phyloP scores from a whole-genome alignment of 495 filamentous ascomycete genomes.

The Astrothelium subdiscretum region DNA sequence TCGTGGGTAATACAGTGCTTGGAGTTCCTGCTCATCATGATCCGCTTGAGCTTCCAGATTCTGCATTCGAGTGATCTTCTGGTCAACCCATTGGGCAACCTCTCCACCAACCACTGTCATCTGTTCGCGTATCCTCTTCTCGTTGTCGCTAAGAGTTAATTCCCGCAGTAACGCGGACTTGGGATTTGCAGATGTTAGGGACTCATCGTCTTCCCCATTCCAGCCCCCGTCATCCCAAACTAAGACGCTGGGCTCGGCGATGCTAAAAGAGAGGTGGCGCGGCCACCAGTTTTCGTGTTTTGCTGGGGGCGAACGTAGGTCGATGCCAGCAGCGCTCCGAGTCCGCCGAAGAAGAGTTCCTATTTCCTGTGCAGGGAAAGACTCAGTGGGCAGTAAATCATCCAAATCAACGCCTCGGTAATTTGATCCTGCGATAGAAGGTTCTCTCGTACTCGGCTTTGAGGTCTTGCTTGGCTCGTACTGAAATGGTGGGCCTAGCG shows the following conservation, averaged over 20 bases:
- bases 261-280: constrained; percentile 75
- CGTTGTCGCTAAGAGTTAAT: constrained; percentile 43
- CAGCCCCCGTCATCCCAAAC: constrained; percentile 46
- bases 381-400: constrained; percentile 18
- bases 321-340: constrained; percentile 31
- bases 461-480: constrained; percentile 1
- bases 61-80: constrained; percentile 51
- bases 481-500: neutral
- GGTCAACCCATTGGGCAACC: constrained; percentile 53
- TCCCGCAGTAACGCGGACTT: constrained; percentile 32
- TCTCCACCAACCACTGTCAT: constrained; percentile 38
- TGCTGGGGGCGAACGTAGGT: constrained; percentile 24
- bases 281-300: constrained; percentile 53
- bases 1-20: constrained; percentile 55
- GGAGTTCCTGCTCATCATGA: constrained; percentile 52
- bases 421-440: constrained; percentile 25
- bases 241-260: constrained; percentile 80
- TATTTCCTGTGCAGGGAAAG: constrained; percentile 15
- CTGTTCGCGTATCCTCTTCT: constrained; percentile 43
- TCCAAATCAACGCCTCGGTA: constrained; percentile 23
- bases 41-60: constrained; percentile 48
- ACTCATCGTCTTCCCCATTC: constrained; percentile 23
- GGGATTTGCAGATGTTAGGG: constrained; percentile 15
- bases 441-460: constrained; percentile 14
- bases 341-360: constrained; percentile 25